Evolutionary conservation across 352 stramenopile genomes (phyloP).

Genomic region (Globisporangium echinulatum): DNA sequence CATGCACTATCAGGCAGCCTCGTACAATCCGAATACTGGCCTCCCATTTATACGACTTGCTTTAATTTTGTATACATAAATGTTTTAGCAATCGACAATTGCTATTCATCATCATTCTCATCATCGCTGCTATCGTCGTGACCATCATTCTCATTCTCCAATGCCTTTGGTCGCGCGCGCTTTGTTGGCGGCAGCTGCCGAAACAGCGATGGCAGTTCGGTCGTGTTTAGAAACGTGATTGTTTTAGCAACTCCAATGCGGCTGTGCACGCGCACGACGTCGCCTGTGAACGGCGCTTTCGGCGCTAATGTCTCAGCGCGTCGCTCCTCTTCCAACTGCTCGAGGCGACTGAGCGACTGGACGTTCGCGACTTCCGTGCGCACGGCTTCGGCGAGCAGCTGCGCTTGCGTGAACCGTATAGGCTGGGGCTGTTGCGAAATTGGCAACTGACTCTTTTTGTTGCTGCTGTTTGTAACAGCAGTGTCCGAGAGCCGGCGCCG

Average conservation of each 20-base stretch:
- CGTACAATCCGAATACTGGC: neutral
- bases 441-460: constrained; percentile 10
- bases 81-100: too few species aligned
- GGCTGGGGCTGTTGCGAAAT: neutral
- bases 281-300: constrained; percentile 64
- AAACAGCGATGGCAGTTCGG: constrained; percentile 62
- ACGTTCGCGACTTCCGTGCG: constrained; percentile 72
- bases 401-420: constrained; percentile 41
- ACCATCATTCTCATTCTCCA: constrained; percentile 21
- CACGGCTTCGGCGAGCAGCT: constrained; percentile 70
- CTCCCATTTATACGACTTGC: too few species aligned
- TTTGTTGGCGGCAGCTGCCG: constrained; percentile 56
- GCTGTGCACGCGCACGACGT: constrained; percentile 67
- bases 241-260: constrained; percentile 54
- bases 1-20: neutral
- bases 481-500: constrained; percentile 15
- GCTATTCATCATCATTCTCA: constrained; percentile 10
- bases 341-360: constrained; percentile 69
- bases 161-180: constrained; percentile 28
- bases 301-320: constrained; percentile 55
- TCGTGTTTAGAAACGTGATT: constrained; percentile 77
- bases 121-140: constrained; percentile 21
- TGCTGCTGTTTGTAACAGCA: constrained; percentile 17
- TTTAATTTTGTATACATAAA: too few species aligned
- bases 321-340: constrained; percentile 82